Base-by-base conservation (phyloP, 108 stramenopile species). In the Phaeodactylum tricornutum region DNA sequence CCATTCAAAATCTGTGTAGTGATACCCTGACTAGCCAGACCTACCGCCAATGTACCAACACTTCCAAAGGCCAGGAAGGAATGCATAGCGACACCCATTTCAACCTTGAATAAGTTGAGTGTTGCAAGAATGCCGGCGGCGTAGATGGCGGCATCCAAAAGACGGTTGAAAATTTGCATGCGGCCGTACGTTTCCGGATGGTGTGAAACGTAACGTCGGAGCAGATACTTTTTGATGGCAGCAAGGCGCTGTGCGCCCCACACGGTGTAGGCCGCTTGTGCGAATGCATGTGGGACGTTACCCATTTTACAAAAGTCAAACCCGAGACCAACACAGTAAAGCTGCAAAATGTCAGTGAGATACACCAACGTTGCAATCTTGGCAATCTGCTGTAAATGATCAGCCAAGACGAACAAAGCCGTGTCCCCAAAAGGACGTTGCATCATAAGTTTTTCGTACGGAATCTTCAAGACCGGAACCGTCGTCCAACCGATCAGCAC, bases 11-110 rank as follows among this genome's bases (percentile, higher is more conserved):
- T 0, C 43, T 83, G 65, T 30, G 55, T 43, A 29, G 67, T 71
- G 16, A 82, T 50, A 38, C 69, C 81, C 53, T 78, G 69, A 11
- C 67, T 64, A 4, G 81, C 81, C 29, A 82, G 34, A 37, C 66
- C 52, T 29, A 82, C 60, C 38, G 72, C 69, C 28, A 61, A 28
- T 16, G 64, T 61, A 24, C 61, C 45, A 4, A 60, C 40, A 29
- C 45, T 55, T 8, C 61, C 65, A 37, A 69, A 34, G 3, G 63
- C 59, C 5, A 61, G 23, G 21, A 70, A 16, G n/a, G 46, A 40
- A 50, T 72, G 60, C 0, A 75, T 23, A 7, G 70, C 75, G 3
- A 74, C 30, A 16, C 77, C 77, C 40, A 73, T 66, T 50, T 81
- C 61, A 36, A 73, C 59, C 29, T 79, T 62, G 15, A 86, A 50